Evolutionary conservation across 164 flowering plant genomes (phyloP).

Genomic region (Berberis thunbergii): DNA sequence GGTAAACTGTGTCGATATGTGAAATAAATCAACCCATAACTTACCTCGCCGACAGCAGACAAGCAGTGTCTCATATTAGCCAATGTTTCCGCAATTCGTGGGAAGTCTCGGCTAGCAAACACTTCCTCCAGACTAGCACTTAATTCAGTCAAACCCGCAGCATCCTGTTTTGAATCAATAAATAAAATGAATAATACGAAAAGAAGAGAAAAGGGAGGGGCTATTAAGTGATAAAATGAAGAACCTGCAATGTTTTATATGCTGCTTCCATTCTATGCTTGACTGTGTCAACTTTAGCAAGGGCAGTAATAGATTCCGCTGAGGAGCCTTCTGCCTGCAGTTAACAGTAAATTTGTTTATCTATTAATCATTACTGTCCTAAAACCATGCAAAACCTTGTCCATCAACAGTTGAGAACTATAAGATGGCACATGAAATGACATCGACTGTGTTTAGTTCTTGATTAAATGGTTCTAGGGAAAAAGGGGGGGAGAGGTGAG

Average conservation of each 20-base stretch:
- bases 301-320: conserved; percentile 88
- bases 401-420: no score
- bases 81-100: conserved; percentile 92
- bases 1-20: background rate
- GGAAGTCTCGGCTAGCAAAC: conserved; percentile 99
- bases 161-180: conserved; percentile 52
- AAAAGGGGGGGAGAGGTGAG: no score
- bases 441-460: no score
- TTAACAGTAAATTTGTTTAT: background rate
- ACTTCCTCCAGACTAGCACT: conserved; percentile 99
- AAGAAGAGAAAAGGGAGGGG: conserved; percentile 2
- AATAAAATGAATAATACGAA: background rate
- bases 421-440: no score
- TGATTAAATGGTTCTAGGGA: no score
- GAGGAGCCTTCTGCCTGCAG: conserved; percentile 95
- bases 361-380: no score
- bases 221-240: conserved; percentile 6
- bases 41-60: conserved; percentile 98
- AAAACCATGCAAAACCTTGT: no score
- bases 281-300: conserved; percentile 88
- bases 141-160: conserved; percentile 94
- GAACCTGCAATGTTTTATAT: conserved; percentile 87
- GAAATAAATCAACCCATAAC: conserved; percentile 2
- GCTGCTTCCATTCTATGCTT: conserved; percentile 99
- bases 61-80: conserved; percentile 99